Conservation (phyloP, 139 green algal genomes). For the Haematococcus lacustris region DNA sequence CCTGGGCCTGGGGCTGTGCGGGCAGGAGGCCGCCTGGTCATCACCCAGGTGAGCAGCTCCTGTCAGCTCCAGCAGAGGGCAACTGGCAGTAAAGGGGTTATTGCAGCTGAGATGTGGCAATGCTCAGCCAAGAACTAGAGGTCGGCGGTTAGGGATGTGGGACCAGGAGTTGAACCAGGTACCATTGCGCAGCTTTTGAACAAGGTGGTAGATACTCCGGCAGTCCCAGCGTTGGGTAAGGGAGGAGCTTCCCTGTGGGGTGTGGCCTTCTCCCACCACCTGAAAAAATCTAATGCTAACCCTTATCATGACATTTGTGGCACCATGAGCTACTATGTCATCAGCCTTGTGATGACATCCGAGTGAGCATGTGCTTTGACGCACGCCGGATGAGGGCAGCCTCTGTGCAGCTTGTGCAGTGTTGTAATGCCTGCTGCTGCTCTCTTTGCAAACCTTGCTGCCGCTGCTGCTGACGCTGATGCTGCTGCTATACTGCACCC, state of each 20-base stretch:
- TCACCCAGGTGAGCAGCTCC: neutral
- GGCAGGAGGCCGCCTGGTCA: neutral
- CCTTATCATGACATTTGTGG: no score
- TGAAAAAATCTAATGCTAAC: no score
- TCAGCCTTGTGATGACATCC: no score
- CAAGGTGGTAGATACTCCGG: neutral
- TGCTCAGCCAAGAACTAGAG: neutral
- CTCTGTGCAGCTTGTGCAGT: no score
- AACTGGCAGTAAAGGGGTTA: neutral
- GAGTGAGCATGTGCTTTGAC: no score
- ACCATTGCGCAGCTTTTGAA: neutral
- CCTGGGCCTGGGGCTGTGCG: neutral
- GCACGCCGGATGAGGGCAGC: no score
- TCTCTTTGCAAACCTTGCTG: neutral
- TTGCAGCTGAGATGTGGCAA: neutral
- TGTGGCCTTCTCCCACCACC: no score
- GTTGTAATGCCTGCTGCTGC: no score
- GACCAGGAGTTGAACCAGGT: neutral
- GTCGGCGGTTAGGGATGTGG: neutral
- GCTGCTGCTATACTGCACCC: neutral
- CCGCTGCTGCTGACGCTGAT: neutral
- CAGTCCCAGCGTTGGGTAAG: no score
- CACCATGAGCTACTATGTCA: no score
- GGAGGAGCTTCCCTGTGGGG: no score
- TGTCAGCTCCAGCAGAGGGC: neutral